Percentiles rank a stretch among this genome's conserved stretches.
phyloP scores from a whole-genome alignment of 495 filamentous ascomycete genomes.

The Tuber brumale region DNA sequence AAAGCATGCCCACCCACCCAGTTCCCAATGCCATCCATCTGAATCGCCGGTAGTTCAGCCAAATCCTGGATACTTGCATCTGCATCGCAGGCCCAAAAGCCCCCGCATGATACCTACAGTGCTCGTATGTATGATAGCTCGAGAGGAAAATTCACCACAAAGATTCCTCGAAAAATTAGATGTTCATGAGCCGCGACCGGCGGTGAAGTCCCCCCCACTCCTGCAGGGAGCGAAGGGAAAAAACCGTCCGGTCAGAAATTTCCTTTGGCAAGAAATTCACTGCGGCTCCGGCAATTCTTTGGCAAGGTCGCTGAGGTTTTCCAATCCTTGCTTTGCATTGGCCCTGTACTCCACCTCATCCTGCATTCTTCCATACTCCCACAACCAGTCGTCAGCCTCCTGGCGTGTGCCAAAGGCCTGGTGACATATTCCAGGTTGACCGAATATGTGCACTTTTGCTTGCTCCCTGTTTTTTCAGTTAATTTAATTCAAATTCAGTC shows the following conservation, averaged over 20 bases:
- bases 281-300: not conserved
- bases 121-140: not conserved
- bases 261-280: not conserved
- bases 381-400: conserved; percentile 1
- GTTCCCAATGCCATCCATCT: not conserved
- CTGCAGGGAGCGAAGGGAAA: not conserved
- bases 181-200: not conserved
- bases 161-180: not conserved
- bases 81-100: not conserved
- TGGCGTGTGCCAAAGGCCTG: not conserved
- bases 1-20: not conserved
- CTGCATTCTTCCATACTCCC: conserved; percentile 3
- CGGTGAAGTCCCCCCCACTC: not conserved
- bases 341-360: not conserved
- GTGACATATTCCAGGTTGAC: conserved; percentile 3
- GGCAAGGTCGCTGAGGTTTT: not conserved
- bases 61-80: conserved; percentile 2
- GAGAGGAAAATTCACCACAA: not conserved
- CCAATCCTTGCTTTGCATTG: not conserved
- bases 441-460: conserved; percentile 1
- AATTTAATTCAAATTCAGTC: not conserved
- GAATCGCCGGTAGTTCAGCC: conserved; percentile 4
- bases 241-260: not conserved
- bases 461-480: not conserved
- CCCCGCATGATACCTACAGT: not conserved